Evolutionary conservation across 192 early-diverging fungal genomes (phyloP).

Genomic region (Backusella psychrophila): DNA sequence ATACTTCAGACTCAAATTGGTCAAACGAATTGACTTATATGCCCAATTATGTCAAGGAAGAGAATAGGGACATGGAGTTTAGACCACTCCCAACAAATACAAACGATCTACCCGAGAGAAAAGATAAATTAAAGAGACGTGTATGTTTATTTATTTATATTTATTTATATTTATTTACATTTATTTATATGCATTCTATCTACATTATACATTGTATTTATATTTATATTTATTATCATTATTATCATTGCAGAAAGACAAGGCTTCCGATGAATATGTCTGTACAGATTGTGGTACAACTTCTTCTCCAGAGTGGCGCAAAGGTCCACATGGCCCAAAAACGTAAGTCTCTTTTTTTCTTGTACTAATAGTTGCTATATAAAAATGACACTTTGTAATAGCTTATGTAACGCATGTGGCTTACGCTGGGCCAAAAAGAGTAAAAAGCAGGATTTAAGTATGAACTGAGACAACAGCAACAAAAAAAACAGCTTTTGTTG

Average conservation of each 20-base stretch:
- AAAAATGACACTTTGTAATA: constrained; percentile 22
- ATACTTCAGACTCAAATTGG: constrained; percentile 5
- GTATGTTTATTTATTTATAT: not conserved
- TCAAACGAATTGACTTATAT: not conserved
- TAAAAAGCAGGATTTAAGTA: constrained; percentile 24
- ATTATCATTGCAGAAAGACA: constrained; percentile 35
- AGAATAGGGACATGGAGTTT: not conserved
- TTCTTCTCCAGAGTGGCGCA: constrained; percentile 51
- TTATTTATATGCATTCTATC: not conserved
- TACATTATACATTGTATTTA: not conserved
- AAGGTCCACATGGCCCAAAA: constrained; percentile 45
- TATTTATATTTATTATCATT: not conserved
- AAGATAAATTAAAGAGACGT: constrained; percentile 17
- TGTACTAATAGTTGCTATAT: not conserved
- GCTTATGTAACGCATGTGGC: constrained; percentile 48
- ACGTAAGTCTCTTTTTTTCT: constrained; percentile 34
- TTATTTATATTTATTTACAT: too few species aligned
- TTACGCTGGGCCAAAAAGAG: constrained; percentile 41
- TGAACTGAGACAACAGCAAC: not conserved
- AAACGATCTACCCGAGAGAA: not conserved
- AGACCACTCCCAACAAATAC: not conserved
- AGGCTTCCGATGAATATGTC: constrained; percentile 42
- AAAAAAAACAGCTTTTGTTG: not conserved
- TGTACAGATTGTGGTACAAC: constrained; percentile 51
- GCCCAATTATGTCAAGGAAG: not conserved